Evolutionary conservation across 2,329 filamentous ascomycete genomes (phyloP), one percentile per base, ranked within the genome.

Genomic region (Ophiosphaerella korrae): DNA sequence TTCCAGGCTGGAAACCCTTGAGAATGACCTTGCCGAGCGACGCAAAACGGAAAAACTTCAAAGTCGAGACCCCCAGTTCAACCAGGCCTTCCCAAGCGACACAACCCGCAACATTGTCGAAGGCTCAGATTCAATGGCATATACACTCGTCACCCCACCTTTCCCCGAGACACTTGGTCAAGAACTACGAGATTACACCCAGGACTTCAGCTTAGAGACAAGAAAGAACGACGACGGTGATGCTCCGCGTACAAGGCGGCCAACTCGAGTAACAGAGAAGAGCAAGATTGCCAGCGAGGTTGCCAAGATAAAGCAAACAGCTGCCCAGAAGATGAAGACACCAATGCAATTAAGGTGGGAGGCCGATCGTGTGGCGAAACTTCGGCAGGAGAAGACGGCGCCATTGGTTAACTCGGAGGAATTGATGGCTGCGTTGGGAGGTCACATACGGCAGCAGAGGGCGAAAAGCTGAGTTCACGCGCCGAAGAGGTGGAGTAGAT

Each of bases 161-260:
- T 90, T 96, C 82, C 92, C 93, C 5, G 75, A 80, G 26, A 77
- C 75, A n/a, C 83, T 97, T 33, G 82, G 96, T 59, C 87, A 96
- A 72, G 93, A 97, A 79, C 80, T 97, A 14, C 55, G 87, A 62
- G 85, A 83, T 65, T 94, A 92, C 84, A 57, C 64, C 29, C 50
- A 52, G 37, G 52, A 62, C 67, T 91, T 87, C 45, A 82, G 8
- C 41, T 90, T 96, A 76, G 88, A 92, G 46, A 70, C 72, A 48
- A 71, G 74, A 45, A 72, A 74, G 55, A 71, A 71, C 46, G 65
- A 65, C 42, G 45, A 23, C 34, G 24, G 21, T 7, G 67, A 74
- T 50, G 67, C 43, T 40, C 52, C 55, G n/a, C 54, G 42, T 38
- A 45, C 39, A 38, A 53, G 31, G 21, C 53, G 52, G 48, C 40